Conservation (phyloP, 2,329 filamentous ascomycete species). For the Thermothelomyces thermophilus region DNA sequence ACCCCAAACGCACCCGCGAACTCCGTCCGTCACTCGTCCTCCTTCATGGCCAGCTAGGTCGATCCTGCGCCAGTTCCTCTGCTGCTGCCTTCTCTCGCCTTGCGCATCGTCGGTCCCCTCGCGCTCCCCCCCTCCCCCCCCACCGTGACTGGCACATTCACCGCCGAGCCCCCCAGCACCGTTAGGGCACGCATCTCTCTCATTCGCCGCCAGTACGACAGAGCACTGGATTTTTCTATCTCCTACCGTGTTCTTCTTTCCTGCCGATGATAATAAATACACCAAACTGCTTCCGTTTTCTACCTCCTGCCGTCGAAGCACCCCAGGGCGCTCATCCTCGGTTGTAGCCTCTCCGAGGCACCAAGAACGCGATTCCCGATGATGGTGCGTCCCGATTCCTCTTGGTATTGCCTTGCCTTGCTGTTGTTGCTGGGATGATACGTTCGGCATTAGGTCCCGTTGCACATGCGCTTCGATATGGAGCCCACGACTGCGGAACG, state of each 20-base stretch:
- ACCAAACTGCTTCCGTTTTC: slow-evolving; percentile 14
- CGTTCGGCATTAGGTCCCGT: slow-evolving; percentile 11
- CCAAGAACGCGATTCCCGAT: slow-evolving; percentile 35
- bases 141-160: not conserved
- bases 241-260: slow-evolving; percentile 3
- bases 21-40: slow-evolving; percentile 5
- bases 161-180: too few species aligned
- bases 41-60: slow-evolving; percentile 16
- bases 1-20: slow-evolving; percentile 11
- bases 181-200: not conserved
- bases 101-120: too few species aligned
- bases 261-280: slow-evolving; percentile 23
- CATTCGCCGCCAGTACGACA: not conserved
- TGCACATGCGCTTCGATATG: slow-evolving; percentile 9
- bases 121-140: too few species aligned
- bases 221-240: not conserved
- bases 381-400: slow-evolving; percentile 39
- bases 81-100: not conserved
- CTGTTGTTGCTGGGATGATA: slow-evolving; percentile 4
- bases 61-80: slow-evolving; percentile 1
- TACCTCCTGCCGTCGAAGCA: slow-evolving; percentile 11
- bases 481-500: slow-evolving; percentile 19
- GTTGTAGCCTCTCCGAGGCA: slow-evolving; percentile 34
- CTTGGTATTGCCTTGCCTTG: not conserved
- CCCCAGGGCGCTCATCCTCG: slow-evolving; percentile 14